Conservation (phyloP, 2,329 filamentous ascomycete species). For the Penicillium sp. region DNA sequence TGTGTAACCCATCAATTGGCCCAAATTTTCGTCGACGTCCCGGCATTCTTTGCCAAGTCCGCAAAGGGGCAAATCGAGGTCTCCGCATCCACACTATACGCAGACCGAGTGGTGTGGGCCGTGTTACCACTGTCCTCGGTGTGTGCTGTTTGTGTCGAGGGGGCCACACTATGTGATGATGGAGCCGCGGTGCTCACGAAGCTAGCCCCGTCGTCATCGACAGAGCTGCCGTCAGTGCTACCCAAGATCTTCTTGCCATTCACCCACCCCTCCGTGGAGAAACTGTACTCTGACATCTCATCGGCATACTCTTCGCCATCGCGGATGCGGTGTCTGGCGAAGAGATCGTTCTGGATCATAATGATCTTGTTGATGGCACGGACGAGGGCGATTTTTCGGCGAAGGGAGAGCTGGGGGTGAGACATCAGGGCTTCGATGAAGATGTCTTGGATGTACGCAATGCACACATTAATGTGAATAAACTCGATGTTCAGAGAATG, state of each 20-base stretch:
- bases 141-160: neutral
- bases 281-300: slow-evolving; percentile 39
- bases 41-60: slow-evolving; percentile 21
- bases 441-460: slow-evolving; percentile 75
- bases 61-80: slow-evolving; percentile 32
- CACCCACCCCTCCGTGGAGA: slow-evolving; percentile 63
- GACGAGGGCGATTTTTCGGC: slow-evolving; percentile 69
- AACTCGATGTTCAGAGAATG: slow-evolving; percentile 77
- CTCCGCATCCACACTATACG: neutral
- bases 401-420: slow-evolving; percentile 64
- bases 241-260: slow-evolving; percentile 59
- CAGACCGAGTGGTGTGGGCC: neutral
- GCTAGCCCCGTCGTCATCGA: slow-evolving; percentile 32
- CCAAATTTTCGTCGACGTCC: slow-evolving; percentile 33
- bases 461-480: slow-evolving; percentile 69
- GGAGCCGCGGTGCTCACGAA: slow-evolving; percentile 23
- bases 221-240: slow-evolving; percentile 27
- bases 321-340: slow-evolving; percentile 76
- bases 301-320: slow-evolving; percentile 62
- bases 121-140: neutral
- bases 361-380: slow-evolving; percentile 77
- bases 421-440: slow-evolving; percentile 73
- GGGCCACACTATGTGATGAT: slow-evolving; percentile 15
- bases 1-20: slow-evolving; percentile 15
- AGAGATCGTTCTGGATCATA: slow-evolving; percentile 85